phyloP scores from a whole-genome alignment of 306 rosid species.

The Begonia loranthoides region DNA sequence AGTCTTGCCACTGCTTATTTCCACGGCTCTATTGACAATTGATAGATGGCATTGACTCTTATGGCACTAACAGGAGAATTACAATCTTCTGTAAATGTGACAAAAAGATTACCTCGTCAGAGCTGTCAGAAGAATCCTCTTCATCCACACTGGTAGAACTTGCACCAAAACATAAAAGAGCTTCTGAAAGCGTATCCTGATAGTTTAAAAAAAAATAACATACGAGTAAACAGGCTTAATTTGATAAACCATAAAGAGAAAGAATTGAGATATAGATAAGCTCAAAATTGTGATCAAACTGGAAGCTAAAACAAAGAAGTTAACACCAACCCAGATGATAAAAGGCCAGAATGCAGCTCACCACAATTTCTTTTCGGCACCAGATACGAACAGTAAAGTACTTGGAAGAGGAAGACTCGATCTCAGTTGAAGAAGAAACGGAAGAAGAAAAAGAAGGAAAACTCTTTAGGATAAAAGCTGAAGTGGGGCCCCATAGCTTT shows the following conservation, averaged over 20 bases:
- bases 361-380: constrained; percentile 50
- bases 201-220: constrained; percentile 14
- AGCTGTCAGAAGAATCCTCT: constrained; percentile 21
- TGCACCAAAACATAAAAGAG: constrained; percentile 89
- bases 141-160: constrained; percentile 49
- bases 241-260: neutral
- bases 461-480: constrained; percentile 10
- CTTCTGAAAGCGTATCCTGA: constrained; percentile 70
- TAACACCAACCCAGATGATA: too few species aligned
- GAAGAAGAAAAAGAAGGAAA: constrained; percentile 24
- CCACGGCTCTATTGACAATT: too few species aligned
- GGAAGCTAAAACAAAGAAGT: neutral
- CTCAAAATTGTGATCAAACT: neutral
- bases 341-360: constrained; percentile 21
- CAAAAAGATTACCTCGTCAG: constrained; percentile 35
- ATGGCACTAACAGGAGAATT: too few species aligned
- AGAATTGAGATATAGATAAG: neutral
- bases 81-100: too few species aligned
- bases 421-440: constrained; percentile 4
- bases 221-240: neutral
- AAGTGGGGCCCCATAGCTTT: constrained; percentile 11
- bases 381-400: constrained; percentile 50
- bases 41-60: too few species aligned
- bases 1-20: too few species aligned
- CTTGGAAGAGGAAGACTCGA: constrained; percentile 21